Evolutionary conservation across 805 yeast genomes (phyloP), one percentile per base, ranked within the genome.

Genomic region (Nakazawaea peltata): DNA sequence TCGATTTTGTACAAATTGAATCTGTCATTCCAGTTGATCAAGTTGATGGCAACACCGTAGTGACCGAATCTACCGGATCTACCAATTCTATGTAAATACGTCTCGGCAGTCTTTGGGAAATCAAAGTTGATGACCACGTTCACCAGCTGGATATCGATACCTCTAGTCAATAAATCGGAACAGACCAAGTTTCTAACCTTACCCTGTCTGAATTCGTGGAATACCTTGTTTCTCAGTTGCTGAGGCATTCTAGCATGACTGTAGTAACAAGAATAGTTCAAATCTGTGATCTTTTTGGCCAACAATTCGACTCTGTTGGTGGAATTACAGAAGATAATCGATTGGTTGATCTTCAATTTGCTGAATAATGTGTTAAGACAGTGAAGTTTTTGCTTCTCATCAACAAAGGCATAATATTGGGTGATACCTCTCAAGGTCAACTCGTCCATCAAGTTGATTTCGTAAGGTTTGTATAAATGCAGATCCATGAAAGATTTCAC

Each of bases 11-110:
- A 90, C 52, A 92, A 69, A 54, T 83, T 85, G 63, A 83, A 87
- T 56, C 97, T 77, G 58, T 92, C 98, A 52, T 87, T 79, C 96
- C 97, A 90, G 59, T 88, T 85, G 66, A 92, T 86, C 51, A 92
- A 74, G 64, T 92, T 92, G 54, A 92, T 87, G 22, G 98, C 98
- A 56, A 92, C 72, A 70, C 98, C 98, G 54, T 88, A 76, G 59
- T 92, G 98, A 46, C 98, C 98, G 53, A 85, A 92, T 70, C 98
- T 84, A 48, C 98, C 97, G 6, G 97, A 87, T 69, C 98, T 86
- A 71, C 97, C 97, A 49, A 90, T 92, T 72, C 97, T 83, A 66
- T 92, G 98, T 49, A 92, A 72, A 57, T 92, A 92, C 27, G 97
- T 92, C 61, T 92, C 98, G 6, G 97, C 97, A 36, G 81, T 86